Evolutionary conservation across 1,284 basidiomycete genomes (phyloP), one percentile per base, ranked within the genome.

Genomic region (Ustilago xerochloae): DNA sequence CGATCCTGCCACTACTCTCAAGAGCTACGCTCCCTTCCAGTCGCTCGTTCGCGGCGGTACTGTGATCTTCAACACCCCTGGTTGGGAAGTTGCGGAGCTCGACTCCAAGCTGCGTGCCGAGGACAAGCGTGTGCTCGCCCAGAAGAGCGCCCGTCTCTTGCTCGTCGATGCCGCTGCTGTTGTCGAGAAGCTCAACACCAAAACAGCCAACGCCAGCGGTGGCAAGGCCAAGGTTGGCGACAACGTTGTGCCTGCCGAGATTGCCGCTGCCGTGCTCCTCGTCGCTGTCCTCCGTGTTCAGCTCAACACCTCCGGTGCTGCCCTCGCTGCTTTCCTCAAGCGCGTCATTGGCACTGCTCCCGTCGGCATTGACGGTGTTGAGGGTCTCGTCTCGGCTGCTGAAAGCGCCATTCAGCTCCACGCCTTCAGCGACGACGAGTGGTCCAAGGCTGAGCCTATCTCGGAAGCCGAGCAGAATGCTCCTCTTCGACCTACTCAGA

Each of bases 11-110:
- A 58, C 66, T 30, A 60, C 78, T n/a, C 75, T 84, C 51, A 78
- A 77, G 72, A 64, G 66, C 52, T 76, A 77, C 66, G 67, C 72
- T 29, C 73, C 77, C 43, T 79, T 84, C 61, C 71, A 71, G 45
- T 69, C 79, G 20, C 67, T 84, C 33, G 68, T 72, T 15, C 61
- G 62, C 38, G 77, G 80, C 45, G 82, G 80, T 22, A 78, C 77
- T 28, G 77, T 84, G 35, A 71, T 84, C 43, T 56, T 84, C 73
- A 79, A 81, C 63, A 70, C 74, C 6, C 68, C 75, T 39, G 78
- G 75, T 16, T 81, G 80, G 81, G 77, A 78, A 36, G 57, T 67
- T 15, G 75, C 78, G 32, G 82, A 83, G 65, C 73, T 84, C 36
- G 66, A 72, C 30, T 75, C 71, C 38, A 75, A 77, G 70, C 77